Evolutionary conservation across 352 stramenopile genomes (phyloP).

Genomic region (Globisporangium cederbergense): DNA sequence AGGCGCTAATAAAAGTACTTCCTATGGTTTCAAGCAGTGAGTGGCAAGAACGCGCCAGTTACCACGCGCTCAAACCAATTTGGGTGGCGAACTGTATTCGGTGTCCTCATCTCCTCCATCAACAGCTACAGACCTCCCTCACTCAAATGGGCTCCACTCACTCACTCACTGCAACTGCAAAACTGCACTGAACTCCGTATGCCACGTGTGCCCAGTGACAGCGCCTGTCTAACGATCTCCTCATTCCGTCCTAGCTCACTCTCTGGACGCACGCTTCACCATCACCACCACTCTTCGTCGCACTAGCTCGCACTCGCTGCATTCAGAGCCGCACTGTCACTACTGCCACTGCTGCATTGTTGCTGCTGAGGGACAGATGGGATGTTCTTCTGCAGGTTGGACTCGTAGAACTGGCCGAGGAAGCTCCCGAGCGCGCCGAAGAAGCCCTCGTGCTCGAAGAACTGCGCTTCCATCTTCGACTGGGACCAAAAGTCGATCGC

Average conservation of each 20-base stretch:
- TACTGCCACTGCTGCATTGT: neutral
- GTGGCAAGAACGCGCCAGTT: no score
- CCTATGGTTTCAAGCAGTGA: neutral
- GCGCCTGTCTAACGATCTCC: neutral
- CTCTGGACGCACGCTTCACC: neutral
- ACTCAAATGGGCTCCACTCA: neutral
- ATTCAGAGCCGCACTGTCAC: neutral
- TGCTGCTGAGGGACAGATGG: neutral
- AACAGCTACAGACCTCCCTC: neutral
- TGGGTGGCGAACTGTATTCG: no score
- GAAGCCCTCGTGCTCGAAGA: constrained; percentile 96
- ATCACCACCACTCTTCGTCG: neutral
- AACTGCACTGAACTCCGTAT: neutral
- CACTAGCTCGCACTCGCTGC: neutral
- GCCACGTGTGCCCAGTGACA: neutral
- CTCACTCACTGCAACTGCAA: neutral
- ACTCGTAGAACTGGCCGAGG: constrained; percentile 39
- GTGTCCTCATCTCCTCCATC: no score
- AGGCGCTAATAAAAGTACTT: no score
- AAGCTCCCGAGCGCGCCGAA: constrained; percentile 97
- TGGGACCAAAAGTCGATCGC: constrained; percentile 98
- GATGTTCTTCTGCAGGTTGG: constrained; percentile 21
- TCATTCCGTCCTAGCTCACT: neutral
- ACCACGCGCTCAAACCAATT: no score
- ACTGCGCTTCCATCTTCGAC: constrained; percentile 86